A percentile compares a stretch with the other conserved stretches of the same genome.
These are phyloP conservation scores for Kewa caespitosa DNA, from an alignment of 179 eudicot genomes.

Conservation along the genomic window DNA sequence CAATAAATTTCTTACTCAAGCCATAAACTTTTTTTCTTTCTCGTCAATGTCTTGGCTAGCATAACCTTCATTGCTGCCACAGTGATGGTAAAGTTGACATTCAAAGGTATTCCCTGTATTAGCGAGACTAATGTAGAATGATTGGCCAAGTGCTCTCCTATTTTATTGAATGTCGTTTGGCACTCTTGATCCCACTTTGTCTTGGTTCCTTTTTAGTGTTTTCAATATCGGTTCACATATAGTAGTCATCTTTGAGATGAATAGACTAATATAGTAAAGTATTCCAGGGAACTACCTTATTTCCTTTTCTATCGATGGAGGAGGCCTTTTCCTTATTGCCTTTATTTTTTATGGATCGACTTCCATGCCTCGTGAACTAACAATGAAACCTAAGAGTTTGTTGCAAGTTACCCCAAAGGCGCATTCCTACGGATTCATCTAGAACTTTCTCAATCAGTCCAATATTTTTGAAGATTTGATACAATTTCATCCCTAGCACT, in stretches of 20 bases:
- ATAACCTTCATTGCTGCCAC: neutral
- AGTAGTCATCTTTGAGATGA: neutral
- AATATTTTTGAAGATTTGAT: neutral
- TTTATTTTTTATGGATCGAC: neutral
- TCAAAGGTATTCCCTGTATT: neutral
- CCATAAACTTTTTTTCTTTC: neutral
- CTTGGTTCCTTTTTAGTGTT: neutral
- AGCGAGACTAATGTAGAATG: neutral
- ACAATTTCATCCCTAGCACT: neutral
- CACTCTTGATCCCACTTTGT: neutral
- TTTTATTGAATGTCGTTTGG: neutral
- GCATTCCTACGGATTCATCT: neutral
- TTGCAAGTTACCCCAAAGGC: neutral
- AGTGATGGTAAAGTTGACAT: neutral
- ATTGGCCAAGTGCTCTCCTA: neutral
- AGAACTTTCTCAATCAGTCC: neutral
- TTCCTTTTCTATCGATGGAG: neutral
- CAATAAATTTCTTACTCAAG: neutral
- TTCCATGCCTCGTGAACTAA: neutral
- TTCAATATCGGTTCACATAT: neutral
- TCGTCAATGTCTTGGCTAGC: neutral
- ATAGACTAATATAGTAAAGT: neutral
- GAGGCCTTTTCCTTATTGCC: neutral
- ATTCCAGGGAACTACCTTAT: neutral
- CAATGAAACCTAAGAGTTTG: neutral